Conservation (phyloP, 257 asterid genomes). For the Plantago elongata region DNA sequence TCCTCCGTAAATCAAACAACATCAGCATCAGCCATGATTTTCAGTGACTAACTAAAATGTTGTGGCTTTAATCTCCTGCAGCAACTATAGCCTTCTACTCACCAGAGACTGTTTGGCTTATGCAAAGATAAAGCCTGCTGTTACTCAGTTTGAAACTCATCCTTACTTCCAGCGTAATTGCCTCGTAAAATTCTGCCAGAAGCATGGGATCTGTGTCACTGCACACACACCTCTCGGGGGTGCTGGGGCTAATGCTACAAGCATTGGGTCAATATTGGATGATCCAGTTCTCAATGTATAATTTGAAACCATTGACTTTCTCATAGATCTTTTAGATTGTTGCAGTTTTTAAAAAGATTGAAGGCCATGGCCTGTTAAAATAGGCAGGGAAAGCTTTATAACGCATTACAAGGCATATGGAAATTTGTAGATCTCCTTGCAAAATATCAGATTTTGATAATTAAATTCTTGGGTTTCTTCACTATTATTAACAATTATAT, state of each 20-base stretch:
- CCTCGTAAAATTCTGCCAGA: conserved; percentile 68
- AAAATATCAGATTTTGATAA: neutral
- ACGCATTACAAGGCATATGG: neutral
- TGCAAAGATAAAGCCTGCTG: conserved; percentile 64
- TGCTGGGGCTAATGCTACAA: conserved; percentile 52
- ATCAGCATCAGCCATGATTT: neutral
- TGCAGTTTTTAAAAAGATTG: neutral
- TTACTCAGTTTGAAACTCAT: conserved; percentile 65
- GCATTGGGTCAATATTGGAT: conserved; percentile 60
- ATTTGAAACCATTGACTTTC: neutral
- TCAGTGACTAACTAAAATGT: neutral
- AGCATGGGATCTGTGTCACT: conserved; percentile 54
- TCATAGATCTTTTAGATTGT: too few species aligned
- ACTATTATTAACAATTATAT: neutral
- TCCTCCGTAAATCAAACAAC: neutral
- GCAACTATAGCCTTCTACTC: conserved; percentile 61
- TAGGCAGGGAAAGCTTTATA: neutral
- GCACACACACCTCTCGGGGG: conserved; percentile 85
- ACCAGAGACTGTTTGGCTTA: conserved; percentile 76
- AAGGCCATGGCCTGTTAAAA: neutral
- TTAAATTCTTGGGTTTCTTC: neutral
- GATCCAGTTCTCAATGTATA: conserved; percentile 49
- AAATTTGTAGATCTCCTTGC: neutral
- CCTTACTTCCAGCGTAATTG: conserved; percentile 74
- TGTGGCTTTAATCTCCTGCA: conserved; percentile 21